Evolutionary conservation across 2,329 filamentous ascomycete species (phyloP), one percentile per base, ranked within the genome.

Genomic region (Magnaporthales sp.): DNA sequence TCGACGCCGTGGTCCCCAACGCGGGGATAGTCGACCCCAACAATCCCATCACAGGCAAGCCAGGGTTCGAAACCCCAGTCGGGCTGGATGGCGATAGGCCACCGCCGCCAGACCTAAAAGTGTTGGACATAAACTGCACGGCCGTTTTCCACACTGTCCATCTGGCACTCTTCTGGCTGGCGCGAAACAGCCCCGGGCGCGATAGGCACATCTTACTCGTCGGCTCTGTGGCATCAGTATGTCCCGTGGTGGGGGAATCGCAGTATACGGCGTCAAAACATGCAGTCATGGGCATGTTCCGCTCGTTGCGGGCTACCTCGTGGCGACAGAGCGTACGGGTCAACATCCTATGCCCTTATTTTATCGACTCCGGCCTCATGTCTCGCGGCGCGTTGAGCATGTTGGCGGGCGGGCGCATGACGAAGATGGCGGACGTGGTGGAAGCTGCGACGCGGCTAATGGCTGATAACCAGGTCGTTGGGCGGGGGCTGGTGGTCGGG

Each of bases 331-430:
- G 80, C 58, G 77, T 91, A 58, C 81, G 89, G 61, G 78, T 89
- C 68, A 91, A 91, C 72, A 79, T 90, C 72, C 74, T 91, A n/a
- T 83, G 82, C 67, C 89, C 89, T 0, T 91, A 90, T 75, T 91
- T 89, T 74, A 78, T 82, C 71, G 83, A 87, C 70, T 88, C 86
- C 15, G 79, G 83, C 30, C 68, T 82, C 2, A 67, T 89, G 19
- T 54, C 63, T 22, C 22, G 24, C 32, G 38, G 6, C 11, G 63
- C 46, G 19, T 22, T 65, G 22, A 1, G 46, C 4, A n/a, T 65
- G 38, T 78, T 90, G 2, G 83, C 86, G 0, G 89, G 88, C 15
- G 80, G 78, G 3, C 83, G 79, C 1, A 77, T 83, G 69, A 86
- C 83, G 1, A 78, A 79, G 58, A 74, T 82, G 51, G 81, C 81